Percentiles rank a stretch among this genome's conserved stretches.
Evolutionary conservation across 148 eudicot species (phyloP).

Genomic region (Suaeda aralocaspica): DNA sequence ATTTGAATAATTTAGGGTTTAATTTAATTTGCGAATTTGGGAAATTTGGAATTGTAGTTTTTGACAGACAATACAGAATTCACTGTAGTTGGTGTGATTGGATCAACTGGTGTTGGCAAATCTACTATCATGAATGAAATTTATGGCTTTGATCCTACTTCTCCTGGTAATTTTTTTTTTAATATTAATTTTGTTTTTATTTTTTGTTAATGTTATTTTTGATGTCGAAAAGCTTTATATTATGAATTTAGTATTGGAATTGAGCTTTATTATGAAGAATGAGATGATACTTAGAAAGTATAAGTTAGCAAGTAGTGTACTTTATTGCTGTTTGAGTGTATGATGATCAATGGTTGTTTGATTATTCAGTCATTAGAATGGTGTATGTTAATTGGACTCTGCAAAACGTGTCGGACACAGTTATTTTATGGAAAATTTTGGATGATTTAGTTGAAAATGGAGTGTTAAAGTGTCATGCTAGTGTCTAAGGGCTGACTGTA

Average conservation of each 20-base stretch:
- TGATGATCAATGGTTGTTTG: not conserved
- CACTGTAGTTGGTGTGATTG: conserved; percentile 85
- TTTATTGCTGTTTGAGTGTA: not conserved
- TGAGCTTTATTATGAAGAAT: not conserved
- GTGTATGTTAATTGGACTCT: too few relatives aligned
- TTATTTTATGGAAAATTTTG: too few relatives aligned
- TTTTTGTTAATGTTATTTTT: too few relatives aligned
- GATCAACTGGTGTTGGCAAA: conserved; percentile 85
- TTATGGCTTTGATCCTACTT: conserved; percentile 78
- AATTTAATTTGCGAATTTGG: not conserved
- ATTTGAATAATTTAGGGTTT: not conserved
- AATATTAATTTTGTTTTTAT: not conserved
- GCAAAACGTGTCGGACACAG: too few relatives aligned
- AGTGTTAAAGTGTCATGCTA: too few relatives aligned
- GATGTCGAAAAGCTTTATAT: too few relatives aligned
- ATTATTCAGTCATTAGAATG: not conserved
- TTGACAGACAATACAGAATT: conserved; percentile 90
- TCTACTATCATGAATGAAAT: conserved; percentile 81
- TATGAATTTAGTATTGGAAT: not conserved
- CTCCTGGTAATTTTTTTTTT: conserved; percentile 52
- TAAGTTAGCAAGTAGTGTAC: not conserved
- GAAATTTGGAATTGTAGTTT: conserved; percentile 45
- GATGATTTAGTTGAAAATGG: too few relatives aligned
- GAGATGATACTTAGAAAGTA: not conserved
- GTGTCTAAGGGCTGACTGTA: too few relatives aligned